Evolutionary conservation across 306 rosid genomes (phyloP).

Genomic region (Quercus ilex): DNA sequence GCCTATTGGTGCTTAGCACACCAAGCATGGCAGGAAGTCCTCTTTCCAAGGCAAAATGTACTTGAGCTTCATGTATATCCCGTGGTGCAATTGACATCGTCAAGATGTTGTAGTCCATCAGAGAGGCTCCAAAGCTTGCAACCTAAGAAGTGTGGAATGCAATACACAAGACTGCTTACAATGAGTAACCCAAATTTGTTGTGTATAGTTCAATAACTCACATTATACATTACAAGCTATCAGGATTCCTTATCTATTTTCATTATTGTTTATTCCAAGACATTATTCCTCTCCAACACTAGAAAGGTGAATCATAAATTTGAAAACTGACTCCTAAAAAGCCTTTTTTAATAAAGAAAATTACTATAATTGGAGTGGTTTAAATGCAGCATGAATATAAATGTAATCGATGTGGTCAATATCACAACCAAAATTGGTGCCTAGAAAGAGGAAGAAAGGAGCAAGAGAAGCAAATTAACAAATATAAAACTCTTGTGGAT

Average conservation of each 20-base stretch:
- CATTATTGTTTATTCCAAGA: not conserved
- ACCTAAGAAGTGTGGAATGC: conserved; percentile 26
- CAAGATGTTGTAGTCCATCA: conserved; percentile 41
- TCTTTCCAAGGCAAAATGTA: conserved; percentile 57
- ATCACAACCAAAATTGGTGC: not conserved
- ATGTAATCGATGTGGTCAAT: not conserved
- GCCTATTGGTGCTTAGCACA: conserved; percentile 46
- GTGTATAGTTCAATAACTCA: not conserved
- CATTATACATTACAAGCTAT: not conserved
- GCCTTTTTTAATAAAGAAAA: not conserved
- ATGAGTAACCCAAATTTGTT: not conserved
- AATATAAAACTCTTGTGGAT: too few species aligned
- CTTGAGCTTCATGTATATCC: conserved; percentile 55
- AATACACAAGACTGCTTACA: not conserved
- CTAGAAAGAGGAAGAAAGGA: not conserved
- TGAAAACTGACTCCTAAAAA: not conserved
- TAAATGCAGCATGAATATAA: not conserved
- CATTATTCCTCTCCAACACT: not conserved
- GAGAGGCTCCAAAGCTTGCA: conserved; percentile 62
- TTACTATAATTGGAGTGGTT: not conserved
- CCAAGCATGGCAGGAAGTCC: conserved; percentile 69
- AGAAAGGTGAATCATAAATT: not conserved
- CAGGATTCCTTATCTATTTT: not conserved
- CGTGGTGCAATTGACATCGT: conserved; percentile 61
- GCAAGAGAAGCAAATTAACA: not conserved